These are phyloP conservation scores for Vanderwaltozyma verrucispora DNA, from an alignment of 805 yeast species.

Conservation along the genomic window DNA sequence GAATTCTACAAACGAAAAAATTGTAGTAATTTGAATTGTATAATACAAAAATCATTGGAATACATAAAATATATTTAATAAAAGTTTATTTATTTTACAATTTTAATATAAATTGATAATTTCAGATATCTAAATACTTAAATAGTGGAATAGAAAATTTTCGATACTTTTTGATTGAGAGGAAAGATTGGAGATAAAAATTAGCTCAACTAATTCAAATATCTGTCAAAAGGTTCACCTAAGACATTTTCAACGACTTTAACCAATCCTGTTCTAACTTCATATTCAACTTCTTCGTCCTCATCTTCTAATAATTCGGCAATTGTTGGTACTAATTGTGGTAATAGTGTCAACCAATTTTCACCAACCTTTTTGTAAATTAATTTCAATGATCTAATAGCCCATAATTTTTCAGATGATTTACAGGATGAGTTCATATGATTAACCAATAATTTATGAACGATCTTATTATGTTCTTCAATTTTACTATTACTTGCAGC, in stretches of 20 bases:
- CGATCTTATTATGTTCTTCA: constrained; percentile 61
- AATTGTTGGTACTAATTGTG: constrained; percentile 89
- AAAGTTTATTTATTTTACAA: too few relatives aligned
- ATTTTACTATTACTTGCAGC: constrained; percentile 60
- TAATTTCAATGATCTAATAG: constrained; percentile 65
- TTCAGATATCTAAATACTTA: too few relatives aligned
- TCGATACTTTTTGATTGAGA: too few relatives aligned
- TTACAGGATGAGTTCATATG: constrained; percentile 57
- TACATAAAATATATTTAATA: too few relatives aligned
- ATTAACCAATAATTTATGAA: constrained; percentile 52
- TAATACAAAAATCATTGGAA: too few relatives aligned
- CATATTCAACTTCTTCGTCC: constrained; percentile 84
- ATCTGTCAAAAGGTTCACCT: constrained; percentile 90
- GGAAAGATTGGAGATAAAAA: too few relatives aligned
- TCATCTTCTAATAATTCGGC: constrained; percentile 95
- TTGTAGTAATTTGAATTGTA: too few relatives aligned
- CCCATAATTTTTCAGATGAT: constrained; percentile 62
- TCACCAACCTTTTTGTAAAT: constrained; percentile 90
- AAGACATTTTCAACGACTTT: constrained; percentile 84
- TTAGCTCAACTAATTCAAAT: constrained; percentile 38
- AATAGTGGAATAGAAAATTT: too few relatives aligned
- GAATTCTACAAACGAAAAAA: too few relatives aligned
- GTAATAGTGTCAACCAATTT: constrained; percentile 82
- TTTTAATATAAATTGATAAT: too few relatives aligned
- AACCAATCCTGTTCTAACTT: constrained; percentile 82